A percentile compares a stretch with the other conserved stretches of the same genome.
Evolutionary conservation across 768 basidiomycete species (phyloP).

Genomic region (Naganishia friedmannii): DNA sequence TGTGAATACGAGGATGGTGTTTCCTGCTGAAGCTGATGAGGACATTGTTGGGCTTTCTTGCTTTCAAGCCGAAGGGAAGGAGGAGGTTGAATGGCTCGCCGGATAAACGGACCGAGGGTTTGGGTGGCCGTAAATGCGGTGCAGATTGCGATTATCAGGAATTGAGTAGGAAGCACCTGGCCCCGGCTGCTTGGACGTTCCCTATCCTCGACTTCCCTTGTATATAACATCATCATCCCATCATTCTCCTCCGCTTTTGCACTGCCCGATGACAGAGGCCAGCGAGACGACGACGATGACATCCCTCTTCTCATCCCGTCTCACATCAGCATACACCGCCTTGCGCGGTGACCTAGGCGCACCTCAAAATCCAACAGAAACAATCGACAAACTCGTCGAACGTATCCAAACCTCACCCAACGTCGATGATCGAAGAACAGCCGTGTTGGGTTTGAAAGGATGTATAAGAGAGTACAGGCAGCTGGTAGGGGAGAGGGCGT

Average conservation of each 20-base stretch:
- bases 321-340: constrained; percentile 50
- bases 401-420: constrained; percentile 83
- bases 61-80: neutral
- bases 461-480: constrained; percentile 81
- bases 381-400: constrained; percentile 82
- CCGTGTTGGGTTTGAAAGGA: constrained; percentile 90
- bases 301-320: constrained; percentile 45
- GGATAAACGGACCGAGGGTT: neutral
- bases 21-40: neutral
- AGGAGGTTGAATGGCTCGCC: neutral
- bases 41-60: neutral
- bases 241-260: neutral
- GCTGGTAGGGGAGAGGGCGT: constrained; percentile 76
- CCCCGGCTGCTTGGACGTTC: no score
- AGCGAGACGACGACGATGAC: constrained; percentile 32
- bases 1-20: neutral
- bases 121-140: neutral
- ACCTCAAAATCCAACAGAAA: constrained; percentile 72
- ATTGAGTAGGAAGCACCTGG: neutral
- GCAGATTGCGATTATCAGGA: neutral
- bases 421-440: constrained; percentile 85
- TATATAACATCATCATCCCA: neutral
- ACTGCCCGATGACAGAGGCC: neutral
- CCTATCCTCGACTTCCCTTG: no score
- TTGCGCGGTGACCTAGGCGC: constrained; percentile 53